Evolutionary conservation across 2,329 filamentous ascomycete species (phyloP), one percentile per base, ranked within the genome.

Genomic region (Fusarium compactum): DNA sequence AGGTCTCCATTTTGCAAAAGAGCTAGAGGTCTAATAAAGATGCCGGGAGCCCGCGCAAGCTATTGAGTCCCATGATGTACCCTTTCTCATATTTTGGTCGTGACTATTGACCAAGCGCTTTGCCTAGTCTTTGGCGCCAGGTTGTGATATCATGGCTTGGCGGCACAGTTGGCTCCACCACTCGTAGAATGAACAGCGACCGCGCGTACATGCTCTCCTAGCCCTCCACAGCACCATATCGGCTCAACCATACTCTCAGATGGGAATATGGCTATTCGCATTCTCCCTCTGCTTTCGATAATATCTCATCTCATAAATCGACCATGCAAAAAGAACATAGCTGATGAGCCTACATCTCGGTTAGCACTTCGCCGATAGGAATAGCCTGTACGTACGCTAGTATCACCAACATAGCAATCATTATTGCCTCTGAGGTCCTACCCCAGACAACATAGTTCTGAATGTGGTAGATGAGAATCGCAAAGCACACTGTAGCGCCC

Each of bases 361-460:
- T 70, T 46, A 70, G 58, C 6, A n/a, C 3, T 3, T 22, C 10
- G 16, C 1, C 14, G 24, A 14, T 12, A 11, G 2, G 8, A 8
- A 20, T 18, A 5, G 22, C 10, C 27, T 12, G 6, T 14, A 66
- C 69, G 11, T 63, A 75, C 75, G 71, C 70, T n/a, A 76, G 58
- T 44, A 76, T 66, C 2, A 59, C 72, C 6, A 76, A 27, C 8
- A 76, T 67, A 22, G 65, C 72, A 10, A 71, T 69, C 71, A 75
- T 76, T 4, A 57, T 64, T 5, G 64, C 69, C 24, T 74, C 71
- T 1, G 62, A 45, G 11, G 58, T 58, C 11, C 62, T 54, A 25
- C 61, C 70, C 68, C 71, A 73, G 14, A 66, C 55, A 12, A 53
- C 22, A 10, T 68, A 69, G 20, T 48, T 58, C 15, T 67, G 63